Evolutionary conservation across 2,329 filamentous ascomycete genomes (phyloP), one percentile per base, ranked within the genome.

Genomic region (Trichoderma lentiforme): DNA sequence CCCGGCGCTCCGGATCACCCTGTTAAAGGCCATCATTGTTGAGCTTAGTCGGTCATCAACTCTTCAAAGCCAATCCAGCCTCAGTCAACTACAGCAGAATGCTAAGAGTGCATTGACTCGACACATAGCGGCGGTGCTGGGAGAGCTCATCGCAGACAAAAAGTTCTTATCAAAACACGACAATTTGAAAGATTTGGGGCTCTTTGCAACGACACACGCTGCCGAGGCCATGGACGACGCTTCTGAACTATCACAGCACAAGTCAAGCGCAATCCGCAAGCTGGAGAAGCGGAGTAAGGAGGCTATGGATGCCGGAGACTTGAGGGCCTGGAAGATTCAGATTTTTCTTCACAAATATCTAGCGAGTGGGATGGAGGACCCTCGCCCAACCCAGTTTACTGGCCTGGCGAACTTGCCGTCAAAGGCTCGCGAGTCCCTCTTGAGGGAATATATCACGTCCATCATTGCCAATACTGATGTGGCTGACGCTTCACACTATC

Each of bases 251-350:
- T 68, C 74, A 4, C 76, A 76, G 43, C 60, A 79, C 47, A 81
- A 81, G 70, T 72, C 80, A 18, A 78, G 80, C 3, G 75, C 80
- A 11, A 68, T 80, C 14, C 77, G 78, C 30, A 81, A 80, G 63
- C 76, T 84, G 6, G 82, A 83, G 64, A 80, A 80, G 71, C 74
- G 78, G 61, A 82, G 80, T 63, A 76, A 75, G 34, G 71, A 79
- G 26, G 78, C 79, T 1, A 81, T 84, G 76, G 60, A 76, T 6
- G 73, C 76, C 5, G 82, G 82, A 1, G 79, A 83, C 32, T 36
- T 83, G 15, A 77, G 79, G 34, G 85, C 83, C 6, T 87, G 86
- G 85, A 83, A 83, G 73, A 74, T 86, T 32, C 81, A 83, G 69
- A 82, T 79, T 3, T 84, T 87, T 69, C 74, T 87, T 9, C 79